Percentiles rank a stretch among this genome's conserved stretches.
Evolutionary conservation across 176 grass and related monocot species (phyloP).

Genomic region (Bolboschoenus planiculmis): DNA sequence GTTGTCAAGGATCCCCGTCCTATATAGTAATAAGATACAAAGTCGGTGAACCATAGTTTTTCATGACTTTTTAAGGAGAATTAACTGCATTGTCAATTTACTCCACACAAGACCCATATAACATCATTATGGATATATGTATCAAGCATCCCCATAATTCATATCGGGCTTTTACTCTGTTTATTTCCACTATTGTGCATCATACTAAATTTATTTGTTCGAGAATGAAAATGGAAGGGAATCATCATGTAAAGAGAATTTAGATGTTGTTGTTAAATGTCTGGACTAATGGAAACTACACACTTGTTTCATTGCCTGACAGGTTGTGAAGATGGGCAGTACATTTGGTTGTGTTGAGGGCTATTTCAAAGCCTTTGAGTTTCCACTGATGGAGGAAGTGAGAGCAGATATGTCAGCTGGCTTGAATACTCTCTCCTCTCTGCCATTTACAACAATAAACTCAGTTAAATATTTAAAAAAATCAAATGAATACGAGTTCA

Average conservation of each 20-base stretch:
- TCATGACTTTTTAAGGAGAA: not conserved
- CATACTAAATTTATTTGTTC: not conserved
- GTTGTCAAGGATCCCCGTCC: too few species aligned
- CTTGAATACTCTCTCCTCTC: not conserved
- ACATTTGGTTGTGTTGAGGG: not conserved
- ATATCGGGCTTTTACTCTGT: not conserved
- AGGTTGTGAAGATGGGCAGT: not conserved
- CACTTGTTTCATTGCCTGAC: not conserved
- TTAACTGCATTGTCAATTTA: not conserved
- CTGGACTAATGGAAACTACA: not conserved
- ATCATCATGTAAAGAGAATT: not conserved
- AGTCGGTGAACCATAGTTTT: not conserved
- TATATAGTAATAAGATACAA: too few species aligned
- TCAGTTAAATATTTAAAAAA: not conserved
- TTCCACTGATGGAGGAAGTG: slow-evolving; percentile 16
- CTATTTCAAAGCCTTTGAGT: slow-evolving; percentile 9
- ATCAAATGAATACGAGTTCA: not conserved
- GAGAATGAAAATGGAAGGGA: not conserved
- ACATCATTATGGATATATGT: not conserved
- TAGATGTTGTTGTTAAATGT: not conserved
- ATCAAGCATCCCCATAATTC: not conserved
- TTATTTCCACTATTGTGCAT: not conserved
- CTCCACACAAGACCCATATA: not conserved
- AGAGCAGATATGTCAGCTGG: slow-evolving; percentile 19
- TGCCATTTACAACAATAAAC: not conserved